Conservation (phyloP, 1,139 yeast species). For the Suhomyces wounanorum region DNA sequence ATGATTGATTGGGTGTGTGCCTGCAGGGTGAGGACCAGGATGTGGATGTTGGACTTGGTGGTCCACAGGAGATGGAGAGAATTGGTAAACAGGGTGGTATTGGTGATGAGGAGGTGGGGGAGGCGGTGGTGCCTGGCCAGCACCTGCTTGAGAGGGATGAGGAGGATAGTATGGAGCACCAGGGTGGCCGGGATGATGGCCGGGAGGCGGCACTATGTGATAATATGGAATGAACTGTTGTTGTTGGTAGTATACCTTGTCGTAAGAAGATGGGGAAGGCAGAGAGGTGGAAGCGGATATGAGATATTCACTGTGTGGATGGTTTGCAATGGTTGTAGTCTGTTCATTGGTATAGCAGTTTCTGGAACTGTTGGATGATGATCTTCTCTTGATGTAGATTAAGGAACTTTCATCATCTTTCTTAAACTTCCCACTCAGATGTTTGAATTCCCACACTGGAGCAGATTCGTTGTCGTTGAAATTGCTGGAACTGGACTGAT, state of each 20-base stretch:
- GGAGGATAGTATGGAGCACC: conserved; percentile 1
- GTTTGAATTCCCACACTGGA: conserved; percentile 84
- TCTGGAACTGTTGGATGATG: conserved; percentile 32
- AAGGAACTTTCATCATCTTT: conserved; percentile 73
- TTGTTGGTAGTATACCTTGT: conserved; percentile 10
- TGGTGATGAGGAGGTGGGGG: conserved; percentile 2
- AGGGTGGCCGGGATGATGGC: conserved; percentile 4
- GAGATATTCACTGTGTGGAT: conserved; percentile 12
- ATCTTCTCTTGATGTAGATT: conserved; percentile 67
- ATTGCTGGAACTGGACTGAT: conserved; percentile 11
- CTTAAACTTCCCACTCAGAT: conserved; percentile 73
- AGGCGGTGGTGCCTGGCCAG: not conserved
- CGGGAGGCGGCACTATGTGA: conserved; percentile 7
- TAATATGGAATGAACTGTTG: conserved; percentile 15
- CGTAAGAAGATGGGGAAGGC: conserved; percentile 10
- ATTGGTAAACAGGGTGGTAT: conserved; percentile 2
- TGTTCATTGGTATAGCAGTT: conserved; percentile 11
- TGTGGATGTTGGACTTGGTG: conserved; percentile 5
- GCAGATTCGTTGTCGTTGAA: conserved; percentile 27
- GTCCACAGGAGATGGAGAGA: not conserved
- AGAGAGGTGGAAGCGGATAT: conserved; percentile 8
- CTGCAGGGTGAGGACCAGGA: conserved; percentile 1
- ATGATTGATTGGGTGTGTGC: not conserved
- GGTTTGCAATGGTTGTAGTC: conserved; percentile 12
- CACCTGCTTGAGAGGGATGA: not conserved